phyloP scores from a whole-genome alignment of 2,329 filamentous ascomycete species.

The Pseudocercospora macadamiae region DNA sequence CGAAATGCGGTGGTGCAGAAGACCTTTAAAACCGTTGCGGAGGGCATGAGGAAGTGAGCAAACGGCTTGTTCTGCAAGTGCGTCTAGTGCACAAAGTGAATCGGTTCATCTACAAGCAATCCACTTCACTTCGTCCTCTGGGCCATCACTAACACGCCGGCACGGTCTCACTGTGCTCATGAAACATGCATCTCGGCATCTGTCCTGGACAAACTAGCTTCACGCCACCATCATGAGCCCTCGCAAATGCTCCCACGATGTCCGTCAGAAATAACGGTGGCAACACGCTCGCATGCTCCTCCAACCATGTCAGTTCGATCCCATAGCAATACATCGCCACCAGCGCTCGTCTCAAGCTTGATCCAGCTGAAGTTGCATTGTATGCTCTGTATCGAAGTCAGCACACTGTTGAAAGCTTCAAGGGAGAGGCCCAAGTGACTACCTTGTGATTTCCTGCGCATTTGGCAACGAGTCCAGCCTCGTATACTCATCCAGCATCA shows the following conservation, averaged over 20 bases:
- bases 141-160: not conserved
- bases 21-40: no score
- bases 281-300: not conserved
- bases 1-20: no score
- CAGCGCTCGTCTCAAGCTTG: not conserved
- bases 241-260: not conserved
- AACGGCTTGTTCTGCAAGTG: no score
- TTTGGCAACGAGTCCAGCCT: not conserved
- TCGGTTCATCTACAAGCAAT: no score
- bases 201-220: not conserved
- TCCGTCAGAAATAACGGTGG: not conserved
- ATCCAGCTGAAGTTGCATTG: not conserved
- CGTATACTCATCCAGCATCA: not conserved
- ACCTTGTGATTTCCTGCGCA: not conserved
- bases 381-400: no score
- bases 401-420: no score
- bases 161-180: not conserved
- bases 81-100: no score
- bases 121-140: no score
- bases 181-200: not conserved
- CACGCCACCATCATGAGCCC: not conserved
- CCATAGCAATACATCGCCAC: not conserved
- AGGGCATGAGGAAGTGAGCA: no score
- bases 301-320: not conserved
- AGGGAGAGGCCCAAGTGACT: no score